These are phyloP conservation scores for Massarina eburnea DNA, from an alignment of 2,329 filamentous ascomycete genomes.

Conservation along the genomic window DNA sequence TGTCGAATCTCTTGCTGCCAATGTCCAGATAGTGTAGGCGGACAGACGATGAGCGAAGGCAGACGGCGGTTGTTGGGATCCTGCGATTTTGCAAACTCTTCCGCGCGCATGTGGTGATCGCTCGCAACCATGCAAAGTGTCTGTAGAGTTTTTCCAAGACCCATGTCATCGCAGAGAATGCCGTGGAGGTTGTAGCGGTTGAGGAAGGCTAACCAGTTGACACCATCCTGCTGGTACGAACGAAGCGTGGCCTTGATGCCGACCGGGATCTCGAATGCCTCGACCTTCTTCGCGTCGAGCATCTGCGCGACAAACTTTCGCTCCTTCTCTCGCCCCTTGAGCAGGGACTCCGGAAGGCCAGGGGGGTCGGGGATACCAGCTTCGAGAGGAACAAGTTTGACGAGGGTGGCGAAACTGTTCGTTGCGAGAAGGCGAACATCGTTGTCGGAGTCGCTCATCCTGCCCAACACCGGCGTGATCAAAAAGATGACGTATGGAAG, in stretches of 20 bases:
- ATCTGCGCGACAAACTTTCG: constrained; percentile 96
- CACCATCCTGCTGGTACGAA: constrained; percentile 96
- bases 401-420: constrained; percentile 93
- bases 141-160: constrained; percentile 94
- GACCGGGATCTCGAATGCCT: constrained; percentile 89
- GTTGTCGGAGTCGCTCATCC: constrained; percentile 98
- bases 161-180: constrained; percentile 99
- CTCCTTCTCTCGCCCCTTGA: constrained; percentile 89
- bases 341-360: constrained; percentile 82
- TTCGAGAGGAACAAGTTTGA: constrained; percentile 95
- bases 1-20: constrained; percentile 98
- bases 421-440: constrained; percentile 93
- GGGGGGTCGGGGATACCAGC: constrained; percentile 96
- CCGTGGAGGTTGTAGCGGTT: constrained; percentile 98
- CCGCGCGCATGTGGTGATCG: constrained; percentile 89
- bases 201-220: constrained; percentile 97
- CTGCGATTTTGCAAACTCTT: constrained; percentile 83
- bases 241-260: constrained; percentile 95
- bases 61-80: constrained; percentile 76
- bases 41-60: constrained; percentile 92
- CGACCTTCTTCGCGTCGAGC: constrained; percentile 94
- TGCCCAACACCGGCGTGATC: constrained; percentile 91
- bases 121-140: constrained; percentile 97
- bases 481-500: constrained; percentile 98
- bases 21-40: constrained; percentile 92